phyloP scores from a whole-genome alignment of 306 rosid species.

The Mimosa pudica region DNA sequence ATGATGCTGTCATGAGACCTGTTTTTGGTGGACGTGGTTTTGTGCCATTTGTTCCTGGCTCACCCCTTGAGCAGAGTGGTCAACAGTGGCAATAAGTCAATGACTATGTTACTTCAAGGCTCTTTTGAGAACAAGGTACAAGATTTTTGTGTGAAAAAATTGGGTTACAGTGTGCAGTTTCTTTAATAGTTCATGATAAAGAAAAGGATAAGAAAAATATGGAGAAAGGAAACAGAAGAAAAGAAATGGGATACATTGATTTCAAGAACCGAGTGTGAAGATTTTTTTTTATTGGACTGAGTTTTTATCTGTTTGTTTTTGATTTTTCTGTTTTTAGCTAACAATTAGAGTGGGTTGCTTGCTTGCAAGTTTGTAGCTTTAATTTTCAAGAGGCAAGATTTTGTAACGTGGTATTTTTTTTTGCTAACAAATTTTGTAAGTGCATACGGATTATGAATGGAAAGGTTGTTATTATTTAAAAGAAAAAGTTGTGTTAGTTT shows the following conservation, averaged over 20 bases:
- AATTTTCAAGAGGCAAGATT: conserved; percentile 36
- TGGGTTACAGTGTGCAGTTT: conserved; percentile 50
- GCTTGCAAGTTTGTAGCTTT: conserved; percentile 47
- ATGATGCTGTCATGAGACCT: conserved; percentile 87
- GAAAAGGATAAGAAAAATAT: background rate
- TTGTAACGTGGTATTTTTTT: conserved; percentile 27
- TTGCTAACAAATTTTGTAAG: conserved; percentile 29
- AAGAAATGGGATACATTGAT: background rate
- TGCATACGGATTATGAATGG: conserved; percentile 32
- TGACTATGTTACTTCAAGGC: background rate
- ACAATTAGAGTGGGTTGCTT: conserved; percentile 35
- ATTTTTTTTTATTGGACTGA: background rate
- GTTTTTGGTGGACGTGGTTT: conserved; percentile 94
- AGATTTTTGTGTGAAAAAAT: conserved; percentile 28
- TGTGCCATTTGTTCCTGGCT: conserved; percentile 80
- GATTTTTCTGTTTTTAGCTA: conserved; percentile 34
- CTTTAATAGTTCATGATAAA: conserved; percentile 33
- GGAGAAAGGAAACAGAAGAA: background rate
- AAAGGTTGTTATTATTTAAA: conserved; percentile 26
- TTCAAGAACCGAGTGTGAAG: conserved; percentile 16
- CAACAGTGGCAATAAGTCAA: conserved; percentile 50
- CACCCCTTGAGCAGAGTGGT: conserved; percentile 63
- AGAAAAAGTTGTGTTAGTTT: background rate
- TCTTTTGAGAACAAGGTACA: conserved; percentile 2
- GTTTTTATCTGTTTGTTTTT: background rate